Percentiles rank a stretch among this genome's conserved stretches.
Evolutionary conservation across 164 flowering plant genomes (phyloP).

Genomic region (Magnolia sinica): DNA sequence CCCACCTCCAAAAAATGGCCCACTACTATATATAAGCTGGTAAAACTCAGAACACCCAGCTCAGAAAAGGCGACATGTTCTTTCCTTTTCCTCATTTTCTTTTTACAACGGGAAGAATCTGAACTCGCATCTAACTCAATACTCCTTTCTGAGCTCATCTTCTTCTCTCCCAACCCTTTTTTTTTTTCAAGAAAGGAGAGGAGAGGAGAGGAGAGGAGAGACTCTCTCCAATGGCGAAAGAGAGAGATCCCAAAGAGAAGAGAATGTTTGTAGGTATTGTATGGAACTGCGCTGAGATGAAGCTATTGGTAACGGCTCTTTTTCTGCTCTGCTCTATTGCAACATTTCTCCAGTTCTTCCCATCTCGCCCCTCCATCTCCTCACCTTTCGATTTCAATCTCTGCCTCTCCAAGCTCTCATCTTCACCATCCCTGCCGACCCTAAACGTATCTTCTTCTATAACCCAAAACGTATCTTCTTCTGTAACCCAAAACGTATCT

Average conservation of each 20-base stretch:
- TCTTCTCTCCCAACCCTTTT: neutral
- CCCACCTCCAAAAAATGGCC: too few relatives aligned
- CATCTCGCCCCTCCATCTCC: constrained; percentile 45
- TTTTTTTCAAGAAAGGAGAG: too few relatives aligned
- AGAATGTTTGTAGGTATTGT: constrained; percentile 50
- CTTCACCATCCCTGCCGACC: constrained; percentile 17
- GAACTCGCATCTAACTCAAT: too few relatives aligned
- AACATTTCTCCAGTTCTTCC: constrained; percentile 52
- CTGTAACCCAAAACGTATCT: constrained; percentile 17
- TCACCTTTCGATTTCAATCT: constrained; percentile 39
- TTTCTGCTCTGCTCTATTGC: constrained; percentile 44
- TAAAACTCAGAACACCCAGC: too few relatives aligned
- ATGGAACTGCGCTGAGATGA: constrained; percentile 73
- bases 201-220: neutral
- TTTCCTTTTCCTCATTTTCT: neutral
- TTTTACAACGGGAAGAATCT: neutral
- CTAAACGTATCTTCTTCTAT: constrained; percentile 9
- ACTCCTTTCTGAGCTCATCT: neutral
- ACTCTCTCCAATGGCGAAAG: constrained; percentile 23
- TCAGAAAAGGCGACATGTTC: neutral
- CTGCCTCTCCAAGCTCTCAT: constrained; percentile 33
- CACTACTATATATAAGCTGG: too few relatives aligned
- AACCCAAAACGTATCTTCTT: constrained; percentile 16
- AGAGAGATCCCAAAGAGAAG: constrained; percentile 25
- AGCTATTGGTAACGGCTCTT: constrained; percentile 42